Evolutionary conservation across 306 rosid genomes (phyloP).

Genomic region (Corylus americana): DNA sequence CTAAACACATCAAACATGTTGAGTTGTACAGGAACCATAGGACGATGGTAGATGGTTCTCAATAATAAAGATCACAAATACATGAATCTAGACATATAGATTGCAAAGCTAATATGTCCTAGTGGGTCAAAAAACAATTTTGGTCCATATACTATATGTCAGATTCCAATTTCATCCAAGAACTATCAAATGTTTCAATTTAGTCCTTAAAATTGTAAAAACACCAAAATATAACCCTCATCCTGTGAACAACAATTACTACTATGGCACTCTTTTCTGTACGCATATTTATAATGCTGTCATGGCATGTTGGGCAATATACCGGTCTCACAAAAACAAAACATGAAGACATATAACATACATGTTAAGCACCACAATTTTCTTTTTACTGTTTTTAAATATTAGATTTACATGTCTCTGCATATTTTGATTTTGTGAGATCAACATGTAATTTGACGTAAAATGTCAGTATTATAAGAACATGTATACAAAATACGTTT

Average conservation of each 20-base stretch:
- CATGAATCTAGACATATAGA: not conserved
- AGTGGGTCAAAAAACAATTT: not conserved
- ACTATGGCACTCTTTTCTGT: too few species aligned
- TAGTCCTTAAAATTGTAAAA: not conserved
- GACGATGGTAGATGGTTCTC: not conserved
- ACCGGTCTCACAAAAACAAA: too few species aligned
- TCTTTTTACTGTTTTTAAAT: too few species aligned
- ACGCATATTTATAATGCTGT: too few species aligned
- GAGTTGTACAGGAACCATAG: not conserved
- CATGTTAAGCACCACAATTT: too few species aligned
- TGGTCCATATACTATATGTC: not conserved
- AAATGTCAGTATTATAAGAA: not conserved
- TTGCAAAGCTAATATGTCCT: not conserved
- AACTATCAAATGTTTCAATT: not conserved
- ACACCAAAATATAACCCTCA: not conserved
- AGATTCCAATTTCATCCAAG: not conserved
- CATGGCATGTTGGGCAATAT: too few species aligned
- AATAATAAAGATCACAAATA: not conserved
- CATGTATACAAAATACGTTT: not conserved
- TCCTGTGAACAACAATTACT: not conserved
- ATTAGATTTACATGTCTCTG: too few species aligned
- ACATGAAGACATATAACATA: too few species aligned
- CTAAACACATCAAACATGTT: not conserved
- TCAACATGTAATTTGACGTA: not conserved
- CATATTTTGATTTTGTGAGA: not conserved